These are phyloP conservation scores for Pythium myriotylum DNA, from an alignment of 352 stramenopile species.

Conservation along the genomic window DNA sequence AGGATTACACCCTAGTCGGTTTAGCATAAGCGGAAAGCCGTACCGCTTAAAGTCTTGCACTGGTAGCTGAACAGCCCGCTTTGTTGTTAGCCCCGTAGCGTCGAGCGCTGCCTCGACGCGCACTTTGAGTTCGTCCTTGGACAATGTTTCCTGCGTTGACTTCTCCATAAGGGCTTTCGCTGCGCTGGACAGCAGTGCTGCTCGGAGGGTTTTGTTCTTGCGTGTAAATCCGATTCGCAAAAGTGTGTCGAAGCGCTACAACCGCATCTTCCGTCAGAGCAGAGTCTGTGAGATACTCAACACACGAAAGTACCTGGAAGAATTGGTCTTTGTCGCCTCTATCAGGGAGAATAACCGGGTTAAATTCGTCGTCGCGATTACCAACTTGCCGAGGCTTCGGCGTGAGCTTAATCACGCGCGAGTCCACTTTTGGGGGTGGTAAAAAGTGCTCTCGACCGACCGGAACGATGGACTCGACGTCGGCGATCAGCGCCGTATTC, in stretches of 20 bases:
- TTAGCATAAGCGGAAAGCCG: conserved; percentile 11
- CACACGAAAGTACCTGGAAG: conserved; percentile 41
- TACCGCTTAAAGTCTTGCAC: conserved; percentile 59
- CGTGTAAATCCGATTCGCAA: conserved; percentile 76
- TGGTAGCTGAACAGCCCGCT: conserved; percentile 67
- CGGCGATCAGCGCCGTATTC: conserved; percentile 73
- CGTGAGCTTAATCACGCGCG: conserved; percentile 74
- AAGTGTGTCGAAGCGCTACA: conserved; percentile 73
- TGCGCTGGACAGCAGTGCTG: conserved; percentile 70
- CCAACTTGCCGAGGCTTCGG: conserved; percentile 17
- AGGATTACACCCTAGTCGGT: too few species aligned
- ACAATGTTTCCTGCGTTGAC: conserved; percentile 24
- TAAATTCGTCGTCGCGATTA: conserved; percentile 7
- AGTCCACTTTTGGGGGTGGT: conserved; percentile 83
- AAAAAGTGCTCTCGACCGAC: conserved; percentile 70
- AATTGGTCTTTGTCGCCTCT: conserved; percentile 40
- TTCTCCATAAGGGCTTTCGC: conserved; percentile 40
- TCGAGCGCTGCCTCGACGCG: conserved; percentile 54
- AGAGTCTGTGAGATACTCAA: neutral
- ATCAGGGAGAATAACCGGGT: conserved; percentile 16
- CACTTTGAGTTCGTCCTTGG: conserved; percentile 42
- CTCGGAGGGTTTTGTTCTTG: conserved; percentile 88
- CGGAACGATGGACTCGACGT: conserved; percentile 62
- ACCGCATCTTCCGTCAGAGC: neutral
- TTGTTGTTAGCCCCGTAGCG: conserved; percentile 43